Conservation (phyloP, 2,329 filamentous ascomycete genomes). For the Clathrospora elynae region DNA sequence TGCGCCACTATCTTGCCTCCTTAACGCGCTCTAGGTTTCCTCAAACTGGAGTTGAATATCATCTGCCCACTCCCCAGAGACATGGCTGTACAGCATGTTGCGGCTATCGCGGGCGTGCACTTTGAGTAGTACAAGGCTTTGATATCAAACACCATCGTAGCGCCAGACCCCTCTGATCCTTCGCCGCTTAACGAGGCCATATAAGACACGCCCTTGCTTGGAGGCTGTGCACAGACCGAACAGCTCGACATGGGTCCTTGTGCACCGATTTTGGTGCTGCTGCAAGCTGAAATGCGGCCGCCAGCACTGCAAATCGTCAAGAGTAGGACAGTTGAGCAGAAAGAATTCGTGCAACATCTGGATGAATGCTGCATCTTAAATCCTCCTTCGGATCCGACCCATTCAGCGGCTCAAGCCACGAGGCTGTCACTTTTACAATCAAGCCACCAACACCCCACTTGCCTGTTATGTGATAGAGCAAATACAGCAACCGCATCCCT, state of each 20-base stretch:
- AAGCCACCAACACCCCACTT: conserved; percentile 36
- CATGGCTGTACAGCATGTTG: conserved; percentile 17
- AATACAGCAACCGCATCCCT: conserved; percentile 26
- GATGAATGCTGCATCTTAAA: background rate
- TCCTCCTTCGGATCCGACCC: background rate
- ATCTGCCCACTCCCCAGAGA: conserved; percentile 18
- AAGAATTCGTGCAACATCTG: conserved; percentile 1
- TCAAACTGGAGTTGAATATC: conserved; percentile 3
- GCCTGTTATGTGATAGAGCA: conserved; percentile 29
- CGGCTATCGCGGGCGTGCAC: conserved; percentile 30
- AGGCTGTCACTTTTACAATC: conserved; percentile 7
- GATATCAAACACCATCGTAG: conserved; percentile 28
- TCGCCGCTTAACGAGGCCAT: conserved; percentile 30
- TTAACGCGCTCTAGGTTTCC: background rate
- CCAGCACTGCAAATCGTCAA: background rate
- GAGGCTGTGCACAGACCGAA: conserved; percentile 23
- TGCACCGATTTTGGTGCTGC: conserved; percentile 20
- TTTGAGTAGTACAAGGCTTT: conserved; percentile 24
- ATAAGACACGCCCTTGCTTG: conserved; percentile 17
- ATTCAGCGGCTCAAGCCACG: conserved; percentile 19
- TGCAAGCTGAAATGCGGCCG: conserved; percentile 28
- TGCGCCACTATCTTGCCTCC: too few species aligned
- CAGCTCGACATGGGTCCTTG: conserved; percentile 15
- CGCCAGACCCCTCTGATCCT: conserved; percentile 24
- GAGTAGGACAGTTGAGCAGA: conserved; percentile 4